phyloP scores from a whole-genome alignment of 805 yeast genomes.

The Metschnikowia vanudenii region DNA sequence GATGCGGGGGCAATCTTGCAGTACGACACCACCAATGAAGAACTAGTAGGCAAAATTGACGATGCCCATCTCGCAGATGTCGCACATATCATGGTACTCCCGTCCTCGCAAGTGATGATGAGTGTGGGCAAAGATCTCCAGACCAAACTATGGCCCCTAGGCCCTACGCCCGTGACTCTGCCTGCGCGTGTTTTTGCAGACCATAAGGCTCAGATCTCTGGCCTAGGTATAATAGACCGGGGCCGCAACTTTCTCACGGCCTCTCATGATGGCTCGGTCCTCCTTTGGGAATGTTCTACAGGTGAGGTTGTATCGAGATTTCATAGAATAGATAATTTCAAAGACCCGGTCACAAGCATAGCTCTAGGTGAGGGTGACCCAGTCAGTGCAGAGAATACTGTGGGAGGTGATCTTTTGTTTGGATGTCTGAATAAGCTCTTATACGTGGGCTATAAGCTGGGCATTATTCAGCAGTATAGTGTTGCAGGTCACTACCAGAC shows the following conservation, averaged over 20 bases:
- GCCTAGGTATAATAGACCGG: constrained; percentile 50
- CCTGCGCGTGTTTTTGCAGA: constrained; percentile 44
- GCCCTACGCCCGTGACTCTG: constrained; percentile 17
- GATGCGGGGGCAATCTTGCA: constrained; percentile 9
- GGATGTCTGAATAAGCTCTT: constrained; percentile 48
- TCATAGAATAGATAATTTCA: constrained; percentile 21
- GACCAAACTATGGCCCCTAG: constrained; percentile 58
- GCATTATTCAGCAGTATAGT: constrained; percentile 27
- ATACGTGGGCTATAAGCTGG: constrained; percentile 44
- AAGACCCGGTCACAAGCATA: constrained; percentile 22
- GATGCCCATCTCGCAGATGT: constrained; percentile 54
- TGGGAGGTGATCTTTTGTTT: constrained; percentile 33
- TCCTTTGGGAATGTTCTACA: constrained; percentile 69
- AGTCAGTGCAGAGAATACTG: background rate
- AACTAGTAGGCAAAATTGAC: background rate
- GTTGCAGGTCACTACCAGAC: constrained; percentile 21
- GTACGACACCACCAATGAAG: constrained; percentile 6
- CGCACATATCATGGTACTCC: constrained; percentile 49
- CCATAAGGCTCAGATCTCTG: constrained; percentile 51
- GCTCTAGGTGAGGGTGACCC: constrained; percentile 5
- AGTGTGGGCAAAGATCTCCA: constrained; percentile 59
- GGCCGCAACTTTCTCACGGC: constrained; percentile 68
- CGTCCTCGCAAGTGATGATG: constrained; percentile 60
- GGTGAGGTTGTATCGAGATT: constrained; percentile 44
- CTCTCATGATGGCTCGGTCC: constrained; percentile 53